A percentile compares a stretch with the other conserved stretches of the same genome.
Conservation (phyloP, 2,329 filamentous ascomycete genomes). For the Westerdykella ornata region DNA sequence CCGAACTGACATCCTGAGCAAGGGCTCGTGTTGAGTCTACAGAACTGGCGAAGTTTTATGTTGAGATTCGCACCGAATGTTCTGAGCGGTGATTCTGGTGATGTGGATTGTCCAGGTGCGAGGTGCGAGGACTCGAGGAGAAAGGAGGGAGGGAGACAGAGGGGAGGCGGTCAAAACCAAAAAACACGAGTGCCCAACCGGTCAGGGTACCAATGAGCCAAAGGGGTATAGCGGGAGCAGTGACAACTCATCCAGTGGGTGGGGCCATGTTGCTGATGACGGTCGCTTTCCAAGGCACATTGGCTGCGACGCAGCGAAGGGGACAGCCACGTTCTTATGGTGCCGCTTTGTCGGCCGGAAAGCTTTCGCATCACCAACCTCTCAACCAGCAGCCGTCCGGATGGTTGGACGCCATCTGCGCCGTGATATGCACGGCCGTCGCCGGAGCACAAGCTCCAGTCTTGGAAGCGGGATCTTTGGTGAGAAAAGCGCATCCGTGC, state of each 20-base stretch:
- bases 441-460: slow-evolving; percentile 11
- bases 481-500: slow-evolving; percentile 17
- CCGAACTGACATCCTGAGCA: slow-evolving; percentile 41
- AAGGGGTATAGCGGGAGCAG: slow-evolving; percentile 19
- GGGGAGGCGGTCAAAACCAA: slow-evolving; percentile 18
- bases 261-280: slow-evolving; percentile 28
- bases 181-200: slow-evolving; percentile 23
- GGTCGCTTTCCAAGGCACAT: slow-evolving; percentile 28
- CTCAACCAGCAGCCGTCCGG: slow-evolving; percentile 15
- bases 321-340: slow-evolving; percentile 34
- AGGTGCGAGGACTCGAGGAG: slow-evolving; percentile 15
- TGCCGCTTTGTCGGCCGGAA: slow-evolving; percentile 14
- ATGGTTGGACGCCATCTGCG: slow-evolving; percentile 14
- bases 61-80: slow-evolving; percentile 14
- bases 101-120: slow-evolving; percentile 18
- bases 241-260: slow-evolving; percentile 35
- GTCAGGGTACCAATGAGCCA: slow-evolving; percentile 21
- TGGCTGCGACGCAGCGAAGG: slow-evolving; percentile 22
- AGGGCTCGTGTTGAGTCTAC: slow-evolving; percentile 29
- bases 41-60: slow-evolving; percentile 9
- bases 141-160: slow-evolving; percentile 17
- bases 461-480: slow-evolving; percentile 13
- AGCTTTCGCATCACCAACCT: slow-evolving; percentile 4
- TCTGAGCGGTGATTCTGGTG: slow-evolving; percentile 10
- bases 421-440: slow-evolving; percentile 19